These are phyloP conservation scores for Melastoma malabathricum DNA, from an alignment of 345 rosid species.

Conservation along the genomic window DNA sequence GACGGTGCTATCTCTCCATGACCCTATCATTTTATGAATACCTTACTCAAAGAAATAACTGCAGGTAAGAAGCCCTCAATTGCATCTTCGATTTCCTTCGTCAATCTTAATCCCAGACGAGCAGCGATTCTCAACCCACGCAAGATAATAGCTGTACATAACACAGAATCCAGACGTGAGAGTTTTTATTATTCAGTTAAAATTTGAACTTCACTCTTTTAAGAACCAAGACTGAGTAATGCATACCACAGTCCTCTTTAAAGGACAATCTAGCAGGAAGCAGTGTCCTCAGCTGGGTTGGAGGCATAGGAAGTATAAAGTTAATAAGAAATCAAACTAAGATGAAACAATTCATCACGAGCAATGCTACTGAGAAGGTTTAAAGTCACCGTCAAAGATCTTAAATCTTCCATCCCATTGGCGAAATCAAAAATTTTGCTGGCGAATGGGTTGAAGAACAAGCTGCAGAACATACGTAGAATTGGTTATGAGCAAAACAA, in stretches of 20 bases:
- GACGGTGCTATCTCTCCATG: neutral
- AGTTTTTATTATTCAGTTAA: neutral
- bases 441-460: conserved; percentile 55
- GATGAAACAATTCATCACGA: conserved; percentile 3
- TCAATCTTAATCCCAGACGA: conserved; percentile 56
- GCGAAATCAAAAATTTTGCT: conserved; percentile 56
- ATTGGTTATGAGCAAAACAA: neutral
- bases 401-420: conserved; percentile 62
- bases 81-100: conserved; percentile 56
- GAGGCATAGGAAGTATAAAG: conserved; percentile 6
- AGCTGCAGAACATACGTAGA: conserved; percentile 19
- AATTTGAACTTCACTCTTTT: neutral
- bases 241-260: conserved; percentile 78
- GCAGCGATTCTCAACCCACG: conserved; percentile 88
- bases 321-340: conserved; percentile 3
- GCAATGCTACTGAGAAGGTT: conserved; percentile 6
- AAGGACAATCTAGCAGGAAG: conserved; percentile 66
- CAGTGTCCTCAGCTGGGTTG: conserved; percentile 59
- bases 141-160: conserved; percentile 88
- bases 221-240: conserved; percentile 10
- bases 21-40: conserved; percentile 12
- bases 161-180: conserved; percentile 3
- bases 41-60: conserved; percentile 46
- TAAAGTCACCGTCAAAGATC: conserved; percentile 49
- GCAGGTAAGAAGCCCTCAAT: conserved; percentile 45